Base-by-base conservation (phyloP, 2,329 filamentous ascomycete species). In the Fusarium dlaminii region DNA sequence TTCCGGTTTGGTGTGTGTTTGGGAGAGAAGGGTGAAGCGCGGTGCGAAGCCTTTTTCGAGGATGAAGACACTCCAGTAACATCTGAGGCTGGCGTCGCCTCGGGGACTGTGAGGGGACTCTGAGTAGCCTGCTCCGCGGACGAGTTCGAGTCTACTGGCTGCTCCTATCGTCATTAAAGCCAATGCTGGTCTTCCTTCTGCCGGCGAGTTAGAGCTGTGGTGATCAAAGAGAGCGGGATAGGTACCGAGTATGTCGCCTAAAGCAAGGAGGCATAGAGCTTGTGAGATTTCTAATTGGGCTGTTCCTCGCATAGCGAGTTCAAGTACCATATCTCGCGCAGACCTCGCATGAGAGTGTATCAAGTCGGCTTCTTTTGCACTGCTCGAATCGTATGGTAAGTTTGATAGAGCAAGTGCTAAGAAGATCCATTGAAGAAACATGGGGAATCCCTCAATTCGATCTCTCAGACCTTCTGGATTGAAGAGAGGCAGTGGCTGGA, bases 151-250 rank as follows among this genome's bases (percentile, higher is more conserved):
- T 30, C 75, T 66, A 1, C 66, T 64, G 1, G 65, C 75, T 2
- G 66, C 73, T 8, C 75, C 75, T 30, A 77, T 77, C 1, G 73
- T 67, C 75, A 77, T 77, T 4, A 77, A 24, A 5, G 75, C 75
- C 5, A 73, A 32, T 0, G 71, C 70, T 4, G 66, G 71, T n/a
- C 71, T 55, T 18, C 75, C 73, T 15, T 75, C 75, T 74, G 12
- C 1, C 4, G 1, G 0, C 0, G 8, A 11, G 27, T 72, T 14
- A 72, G 69, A 7, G 0, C 18, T 17, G 6, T 11, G 1, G 5
- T 22, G 3, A 8, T 0, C 13, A 12, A 9, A 5, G 32, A 12
- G 12, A 2, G 22, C 5, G 29, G 10, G 2, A n/a, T 7, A 1
- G 8, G 24, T 70, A 73, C 70, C 70, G 3, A 73, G 51, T 0